Conservation (phyloP, 169 alveolate genomes). For the Cryptosporidium felis region DNA sequence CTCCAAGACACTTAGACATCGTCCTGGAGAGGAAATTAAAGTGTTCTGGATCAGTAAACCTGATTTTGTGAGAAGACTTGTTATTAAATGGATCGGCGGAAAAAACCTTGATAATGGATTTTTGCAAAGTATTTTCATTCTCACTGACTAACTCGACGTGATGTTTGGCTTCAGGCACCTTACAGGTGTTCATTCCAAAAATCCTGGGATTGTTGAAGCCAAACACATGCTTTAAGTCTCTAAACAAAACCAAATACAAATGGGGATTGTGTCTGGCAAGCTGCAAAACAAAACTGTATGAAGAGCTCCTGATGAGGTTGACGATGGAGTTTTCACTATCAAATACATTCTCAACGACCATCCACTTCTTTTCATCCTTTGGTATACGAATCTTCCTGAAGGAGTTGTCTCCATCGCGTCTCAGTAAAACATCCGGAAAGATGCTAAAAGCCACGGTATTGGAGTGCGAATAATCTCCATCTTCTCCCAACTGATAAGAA, state of each 20-base stretch:
- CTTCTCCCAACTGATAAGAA: background rate
- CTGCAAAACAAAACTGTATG: conserved; percentile 25
- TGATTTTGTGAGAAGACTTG: background rate
- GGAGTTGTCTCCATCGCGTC: background rate
- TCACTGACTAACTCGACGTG: conserved; percentile 29
- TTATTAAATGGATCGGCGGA: background rate
- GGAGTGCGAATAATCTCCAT: background rate
- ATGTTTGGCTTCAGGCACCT: conserved; percentile 8
- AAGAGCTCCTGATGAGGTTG: conserved; percentile 8
- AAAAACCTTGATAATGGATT: background rate
- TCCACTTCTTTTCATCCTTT: conserved; percentile 24
- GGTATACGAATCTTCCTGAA: conserved; percentile 8
- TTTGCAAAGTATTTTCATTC: conserved; percentile 1
- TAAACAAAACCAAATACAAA: conserved; percentile 29
- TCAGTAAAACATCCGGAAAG: conserved; percentile 37
- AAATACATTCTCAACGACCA: background rate
- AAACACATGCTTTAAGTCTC: conserved; percentile 28
- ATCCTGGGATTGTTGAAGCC: background rate
- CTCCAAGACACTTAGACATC: conserved; percentile 58
- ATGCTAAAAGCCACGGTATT: background rate
- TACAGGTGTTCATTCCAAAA: conserved; percentile 10
- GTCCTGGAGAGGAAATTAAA: conserved; percentile 6
- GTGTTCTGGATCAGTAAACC: conserved; percentile 26
- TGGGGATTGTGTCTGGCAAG: conserved; percentile 41
- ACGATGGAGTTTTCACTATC: background rate